A percentile compares a stretch with the other conserved stretches of the same genome.
These are phyloP conservation scores for Mucor lusitanicus DNA, from an alignment of 371 early-diverging fungal species.

Conservation along the genomic window DNA sequence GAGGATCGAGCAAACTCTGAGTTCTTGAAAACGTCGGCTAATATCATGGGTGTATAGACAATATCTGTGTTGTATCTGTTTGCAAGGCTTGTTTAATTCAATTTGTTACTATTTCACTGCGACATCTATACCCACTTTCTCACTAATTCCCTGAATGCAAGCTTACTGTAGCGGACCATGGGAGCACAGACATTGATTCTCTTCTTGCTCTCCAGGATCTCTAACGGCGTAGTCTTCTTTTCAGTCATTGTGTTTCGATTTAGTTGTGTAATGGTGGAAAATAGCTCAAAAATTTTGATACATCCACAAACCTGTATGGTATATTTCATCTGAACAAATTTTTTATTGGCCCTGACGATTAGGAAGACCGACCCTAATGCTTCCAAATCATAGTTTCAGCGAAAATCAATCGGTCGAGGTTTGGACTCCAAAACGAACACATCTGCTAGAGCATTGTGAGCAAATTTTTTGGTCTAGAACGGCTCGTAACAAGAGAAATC, in stretches of 20 bases:
- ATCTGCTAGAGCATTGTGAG: too few relatives aligned
- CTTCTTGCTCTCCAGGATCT: constrained; percentile 55
- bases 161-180: constrained; percentile 97
- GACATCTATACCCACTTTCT: constrained; percentile 57
- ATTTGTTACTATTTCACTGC: background rate
- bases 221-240: constrained; percentile 27
- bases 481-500: too few relatives aligned
- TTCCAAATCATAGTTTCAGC: too few relatives aligned
- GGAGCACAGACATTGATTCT: constrained; percentile 87
- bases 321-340: background rate
- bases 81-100: background rate
- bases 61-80: constrained; percentile 87
- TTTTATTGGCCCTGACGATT: background rate
- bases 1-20: constrained; percentile 78
- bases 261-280: background rate
- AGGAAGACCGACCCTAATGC: background rate
- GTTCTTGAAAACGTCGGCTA: constrained; percentile 90
- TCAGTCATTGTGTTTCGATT: background rate
- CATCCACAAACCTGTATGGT: background rate
- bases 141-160: constrained; percentile 90
- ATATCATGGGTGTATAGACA: constrained; percentile 98
- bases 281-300: background rate
- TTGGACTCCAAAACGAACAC: too few relatives aligned
- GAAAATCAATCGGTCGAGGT: background rate
- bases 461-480: too few relatives aligned